Evolutionary conservation across 192 early-diverging fungal species (phyloP).

Genomic region (Entomortierella lignicola): DNA sequence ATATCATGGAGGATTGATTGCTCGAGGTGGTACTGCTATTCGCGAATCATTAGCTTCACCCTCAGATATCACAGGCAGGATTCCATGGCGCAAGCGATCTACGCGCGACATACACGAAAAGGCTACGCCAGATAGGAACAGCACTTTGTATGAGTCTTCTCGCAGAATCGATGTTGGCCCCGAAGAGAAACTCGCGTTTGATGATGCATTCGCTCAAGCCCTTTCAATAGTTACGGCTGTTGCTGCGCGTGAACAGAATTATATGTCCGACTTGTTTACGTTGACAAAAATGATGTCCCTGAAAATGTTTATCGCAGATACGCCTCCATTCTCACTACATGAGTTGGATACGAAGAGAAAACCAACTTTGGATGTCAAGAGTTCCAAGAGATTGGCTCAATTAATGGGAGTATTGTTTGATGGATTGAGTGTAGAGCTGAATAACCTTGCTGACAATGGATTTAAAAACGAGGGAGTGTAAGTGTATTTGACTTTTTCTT

Average conservation of each 20-base stretch:
- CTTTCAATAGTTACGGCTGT: slow-evolving; percentile 70
- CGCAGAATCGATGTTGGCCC: slow-evolving; percentile 49
- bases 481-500: slow-evolving; percentile 29
- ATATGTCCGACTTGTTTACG: slow-evolving; percentile 88
- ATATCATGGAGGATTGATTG: slow-evolving; percentile 44
- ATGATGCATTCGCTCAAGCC: slow-evolving; percentile 71
- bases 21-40: slow-evolving; percentile 39
- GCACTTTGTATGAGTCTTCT: slow-evolving; percentile 27
- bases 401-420: slow-evolving; percentile 85
- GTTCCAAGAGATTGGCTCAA: slow-evolving; percentile 68
- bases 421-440: slow-evolving; percentile 75
- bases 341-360: slow-evolving; percentile 63
- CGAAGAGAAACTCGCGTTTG: slow-evolving; percentile 58
- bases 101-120: slow-evolving; percentile 25
- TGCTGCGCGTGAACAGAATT: slow-evolving; percentile 92
- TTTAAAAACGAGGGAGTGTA: slow-evolving; percentile 78
- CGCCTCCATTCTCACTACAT: slow-evolving; percentile 41
- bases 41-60: slow-evolving; percentile 49
- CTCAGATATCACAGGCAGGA: slow-evolving; percentile 42
- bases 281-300: slow-evolving; percentile 61
- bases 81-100: slow-evolving; percentile 43
- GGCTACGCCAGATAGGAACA: slow-evolving; percentile 34
- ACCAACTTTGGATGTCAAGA: slow-evolving; percentile 74
- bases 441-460: slow-evolving; percentile 79
- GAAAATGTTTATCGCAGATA: slow-evolving; percentile 61